These are phyloP conservation scores for Podila epigama DNA, from an alignment of 192 early-diverging fungal genomes.

Conservation along the genomic window DNA sequence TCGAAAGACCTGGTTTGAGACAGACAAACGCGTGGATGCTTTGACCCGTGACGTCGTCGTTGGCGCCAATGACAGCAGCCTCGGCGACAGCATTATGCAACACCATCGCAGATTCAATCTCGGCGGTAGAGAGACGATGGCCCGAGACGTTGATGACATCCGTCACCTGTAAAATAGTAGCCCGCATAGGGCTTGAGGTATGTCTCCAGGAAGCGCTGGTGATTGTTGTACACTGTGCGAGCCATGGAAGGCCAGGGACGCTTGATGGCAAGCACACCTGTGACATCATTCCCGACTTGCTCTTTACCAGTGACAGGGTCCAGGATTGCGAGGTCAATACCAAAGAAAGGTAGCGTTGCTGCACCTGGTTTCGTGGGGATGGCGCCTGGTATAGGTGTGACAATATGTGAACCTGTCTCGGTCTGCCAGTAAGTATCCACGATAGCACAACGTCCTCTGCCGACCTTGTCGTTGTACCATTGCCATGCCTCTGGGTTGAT, in stretches of 20 bases:
- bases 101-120: slow-evolving; percentile 92
- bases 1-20: slow-evolving; percentile 64
- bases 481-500: slow-evolving; percentile 98
- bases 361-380: slow-evolving; percentile 92
- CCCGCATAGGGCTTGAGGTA: slow-evolving; percentile 90
- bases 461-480: slow-evolving; percentile 96
- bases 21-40: slow-evolving; percentile 87
- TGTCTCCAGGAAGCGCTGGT: slow-evolving; percentile 90
- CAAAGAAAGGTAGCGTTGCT: slow-evolving; percentile 97
- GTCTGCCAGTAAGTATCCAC: slow-evolving; percentile 97
- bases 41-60: slow-evolving; percentile 92
- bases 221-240: slow-evolving; percentile 88
- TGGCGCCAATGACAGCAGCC: slow-evolving; percentile 86
- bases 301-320: slow-evolving; percentile 88
- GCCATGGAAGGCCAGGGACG: slow-evolving; percentile 93
- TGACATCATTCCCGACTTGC: slow-evolving; percentile 83
- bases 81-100: slow-evolving; percentile 83
- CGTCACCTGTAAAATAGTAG: slow-evolving; percentile 97
- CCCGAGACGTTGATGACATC: slow-evolving; percentile 98
- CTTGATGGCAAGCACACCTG: slow-evolving; percentile 89
- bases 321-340: slow-evolving; percentile 86
- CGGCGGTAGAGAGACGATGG: slow-evolving; percentile 92
- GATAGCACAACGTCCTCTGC: slow-evolving; percentile 83
- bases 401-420: slow-evolving; percentile 90
- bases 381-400: slow-evolving; percentile 90